phyloP scores from a whole-genome alignment of 1,139 yeast species.

The Candida neerlandica region DNA sequence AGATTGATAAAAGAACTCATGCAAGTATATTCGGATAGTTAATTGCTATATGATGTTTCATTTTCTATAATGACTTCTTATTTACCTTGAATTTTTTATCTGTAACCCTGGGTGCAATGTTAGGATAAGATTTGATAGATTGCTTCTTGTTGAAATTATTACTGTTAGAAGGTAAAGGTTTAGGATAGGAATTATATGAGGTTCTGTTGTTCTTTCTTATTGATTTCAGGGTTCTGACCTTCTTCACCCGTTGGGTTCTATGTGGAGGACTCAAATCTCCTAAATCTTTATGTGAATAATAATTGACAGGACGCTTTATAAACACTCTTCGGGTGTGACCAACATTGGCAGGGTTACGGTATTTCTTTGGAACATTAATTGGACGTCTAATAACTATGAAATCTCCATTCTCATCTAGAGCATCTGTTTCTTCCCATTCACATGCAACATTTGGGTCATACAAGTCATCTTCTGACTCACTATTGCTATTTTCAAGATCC shows the following conservation, averaged over 20 bases:
- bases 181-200: background rate
- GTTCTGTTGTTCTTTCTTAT: background rate
- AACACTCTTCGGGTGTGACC: constrained; percentile 20
- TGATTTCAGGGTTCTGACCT: constrained; percentile 1
- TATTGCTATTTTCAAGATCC: background rate
- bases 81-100: constrained; percentile 3
- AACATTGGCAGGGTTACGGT: constrained; percentile 17
- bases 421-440: constrained; percentile 30
- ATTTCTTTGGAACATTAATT: constrained; percentile 22
- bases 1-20: constrained; percentile 27
- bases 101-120: background rate
- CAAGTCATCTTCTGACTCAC: constrained; percentile 13
- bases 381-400: constrained; percentile 26
- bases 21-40: constrained; percentile 13
- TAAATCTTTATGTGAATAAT: constrained; percentile 1
- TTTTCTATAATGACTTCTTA: constrained; percentile 1
- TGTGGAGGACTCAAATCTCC: background rate
- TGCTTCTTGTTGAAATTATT: background rate
- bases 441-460: constrained; percentile 17
- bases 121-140: background rate
- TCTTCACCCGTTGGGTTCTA: constrained; percentile 4
- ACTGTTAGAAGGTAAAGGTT: background rate
- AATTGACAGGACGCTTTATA: constrained; percentile 16
- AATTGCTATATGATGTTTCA: background rate
- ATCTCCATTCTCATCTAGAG: constrained; percentile 23